Base-by-base conservation (phyloP, 2,329 filamentous ascomycete species). In the Cladosporium velox region DNA sequence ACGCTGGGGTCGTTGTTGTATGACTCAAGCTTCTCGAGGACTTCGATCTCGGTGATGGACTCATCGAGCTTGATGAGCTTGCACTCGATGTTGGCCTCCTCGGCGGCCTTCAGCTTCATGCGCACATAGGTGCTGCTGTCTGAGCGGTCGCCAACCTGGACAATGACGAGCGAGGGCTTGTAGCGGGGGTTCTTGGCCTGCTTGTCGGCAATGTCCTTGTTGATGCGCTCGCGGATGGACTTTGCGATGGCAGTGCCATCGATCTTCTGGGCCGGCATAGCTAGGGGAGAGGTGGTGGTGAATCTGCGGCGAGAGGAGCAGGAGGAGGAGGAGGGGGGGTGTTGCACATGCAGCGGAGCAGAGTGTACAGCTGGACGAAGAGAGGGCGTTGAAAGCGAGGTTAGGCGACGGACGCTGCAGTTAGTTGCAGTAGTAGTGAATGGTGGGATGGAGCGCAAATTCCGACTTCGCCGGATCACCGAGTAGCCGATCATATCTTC, bases 81-180 rank as follows among this genome's bases (percentile, higher is more conserved):
- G 83, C 94, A 97, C 69, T 87, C 85, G 77, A 99, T 97, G 76
- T 92, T 92, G 76, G 93, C 93, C 91, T 98, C 95, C 78, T 91
- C 85, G 66, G 95, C 95, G 71, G 95, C 95, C 86, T 97, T 99
- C 76, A 97, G 83, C 84, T 99, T 99, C 95, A 99, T 99, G 82
- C 93, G 93, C 81, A 99, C 94, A 91, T 99, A 99, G 62, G 94
- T 98, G 76, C 90, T 76, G 77, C 85, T 96, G 82, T 99, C 95
- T 71, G 91, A 92, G 74, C 95, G 89, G 79, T 93, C 91, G 77
- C 93, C 95, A 72, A 99, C 95, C 87, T 99, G 95, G 71, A 99
- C 90, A 78, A 99, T 99, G 79, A 93, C 95, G 78, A 99, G 85
- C 70, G 87, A 91, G 62, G 95, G 95, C 81, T 90, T 89, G 84